phyloP scores from a whole-genome alignment of 2,329 filamentous ascomycete genomes.

The Fusarium stilboides region DNA sequence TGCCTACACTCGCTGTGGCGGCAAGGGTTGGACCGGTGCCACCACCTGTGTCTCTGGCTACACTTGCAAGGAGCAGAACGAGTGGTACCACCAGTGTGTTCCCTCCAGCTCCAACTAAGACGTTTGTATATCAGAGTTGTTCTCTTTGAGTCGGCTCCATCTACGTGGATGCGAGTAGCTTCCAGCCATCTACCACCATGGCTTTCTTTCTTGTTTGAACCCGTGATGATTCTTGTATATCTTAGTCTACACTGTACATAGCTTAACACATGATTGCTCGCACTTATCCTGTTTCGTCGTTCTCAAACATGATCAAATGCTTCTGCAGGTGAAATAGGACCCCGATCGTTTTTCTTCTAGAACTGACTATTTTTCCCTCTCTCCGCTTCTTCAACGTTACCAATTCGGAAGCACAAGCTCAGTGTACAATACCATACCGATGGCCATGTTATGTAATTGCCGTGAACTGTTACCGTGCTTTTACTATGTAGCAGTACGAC shows the following conservation, averaged over 20 bases:
- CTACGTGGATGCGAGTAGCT: background rate
- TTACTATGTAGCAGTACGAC: no score
- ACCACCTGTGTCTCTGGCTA: slow-evolving; percentile 60
- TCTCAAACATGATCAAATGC: no score
- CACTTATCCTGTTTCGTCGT: no score
- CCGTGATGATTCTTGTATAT: slow-evolving; percentile 17
- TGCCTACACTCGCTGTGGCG: slow-evolving; percentile 58
- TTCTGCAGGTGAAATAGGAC: no score
- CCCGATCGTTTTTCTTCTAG: no score
- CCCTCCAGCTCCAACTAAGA: slow-evolving; percentile 2
- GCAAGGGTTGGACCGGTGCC: slow-evolving; percentile 57
- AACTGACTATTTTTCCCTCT: no score
- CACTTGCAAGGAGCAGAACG: slow-evolving; percentile 56
- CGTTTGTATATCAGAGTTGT: background rate
- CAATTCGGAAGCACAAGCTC: no score
- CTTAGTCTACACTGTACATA: slow-evolving; percentile 5
- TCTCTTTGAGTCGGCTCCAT: background rate
- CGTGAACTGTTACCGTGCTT: background rate
- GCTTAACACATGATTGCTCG: slow-evolving; percentile 3
- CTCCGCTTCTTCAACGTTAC: background rate
- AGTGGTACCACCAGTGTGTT: slow-evolving; percentile 59
- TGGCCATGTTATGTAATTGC: background rate
- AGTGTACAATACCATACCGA: background rate
- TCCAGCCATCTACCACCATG: slow-evolving; percentile 5
- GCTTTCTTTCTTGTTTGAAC: background rate